Percentiles rank a stretch among this genome's conserved stretches.
phyloP scores from a whole-genome alignment of 768 basidiomycete genomes.

The Suillus decipiens region DNA sequence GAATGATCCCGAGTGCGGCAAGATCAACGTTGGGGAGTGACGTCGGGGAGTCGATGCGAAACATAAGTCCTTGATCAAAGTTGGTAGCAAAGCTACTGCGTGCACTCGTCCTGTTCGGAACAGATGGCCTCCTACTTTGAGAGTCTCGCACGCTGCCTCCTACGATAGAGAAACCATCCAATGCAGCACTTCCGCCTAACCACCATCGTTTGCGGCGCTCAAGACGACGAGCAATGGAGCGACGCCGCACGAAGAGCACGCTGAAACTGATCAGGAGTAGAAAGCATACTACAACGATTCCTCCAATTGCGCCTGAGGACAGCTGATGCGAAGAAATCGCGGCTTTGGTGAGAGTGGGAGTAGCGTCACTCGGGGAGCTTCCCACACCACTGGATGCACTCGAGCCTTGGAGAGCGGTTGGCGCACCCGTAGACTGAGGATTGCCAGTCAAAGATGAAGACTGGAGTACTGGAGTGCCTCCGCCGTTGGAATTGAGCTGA shows the following conservation, averaged over 20 bases:
- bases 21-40: constrained; percentile 15
- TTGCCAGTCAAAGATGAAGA: not conserved
- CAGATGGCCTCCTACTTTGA: constrained; percentile 16
- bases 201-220: constrained; percentile 50
- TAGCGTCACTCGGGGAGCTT: constrained; percentile 18
- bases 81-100: constrained; percentile 70
- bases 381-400: constrained; percentile 16
- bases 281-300: constrained; percentile 37
- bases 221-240: constrained; percentile 42
- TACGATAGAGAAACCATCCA: constrained; percentile 11
- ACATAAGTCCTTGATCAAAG: constrained; percentile 45
- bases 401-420: constrained; percentile 11
- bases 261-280: constrained; percentile 36
- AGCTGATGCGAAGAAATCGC: constrained; percentile 29
- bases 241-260: constrained; percentile 48
- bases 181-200: constrained; percentile 30
- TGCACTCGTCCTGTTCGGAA: constrained; percentile 31
- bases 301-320: constrained; percentile 50
- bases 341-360: constrained; percentile 13
- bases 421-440: not conserved
- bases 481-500: not conserved
- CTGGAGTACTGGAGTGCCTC: constrained; percentile 1
- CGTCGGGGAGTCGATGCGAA: constrained; percentile 24
- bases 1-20: constrained; percentile 23
- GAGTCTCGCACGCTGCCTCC: constrained; percentile 18